Percentiles rank a stretch among this genome's conserved stretches.
Conservation (phyloP, 805 yeast species). For the Kuraishia hungarica region DNA sequence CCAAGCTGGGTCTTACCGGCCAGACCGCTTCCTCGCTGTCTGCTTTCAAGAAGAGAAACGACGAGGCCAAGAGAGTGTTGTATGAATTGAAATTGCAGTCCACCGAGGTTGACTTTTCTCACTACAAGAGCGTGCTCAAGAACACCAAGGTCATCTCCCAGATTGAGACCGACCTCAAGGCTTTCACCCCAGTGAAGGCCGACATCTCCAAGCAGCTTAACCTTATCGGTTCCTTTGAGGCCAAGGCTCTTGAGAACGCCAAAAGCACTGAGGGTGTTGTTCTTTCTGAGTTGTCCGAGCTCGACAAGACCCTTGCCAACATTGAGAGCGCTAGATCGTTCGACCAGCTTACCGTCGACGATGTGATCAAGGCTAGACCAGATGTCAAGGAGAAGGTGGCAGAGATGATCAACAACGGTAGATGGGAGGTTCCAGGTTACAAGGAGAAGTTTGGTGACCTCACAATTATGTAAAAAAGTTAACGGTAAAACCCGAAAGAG, state of each 20-base stretch:
- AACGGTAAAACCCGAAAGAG: neutral
- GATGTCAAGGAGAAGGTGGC: slow-evolving; percentile 93
- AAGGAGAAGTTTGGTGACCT: slow-evolving; percentile 96
- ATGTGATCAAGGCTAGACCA: slow-evolving; percentile 91
- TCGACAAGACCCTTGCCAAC: slow-evolving; percentile 83
- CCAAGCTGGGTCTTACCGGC: slow-evolving; percentile 88
- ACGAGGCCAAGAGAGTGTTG: slow-evolving; percentile 86
- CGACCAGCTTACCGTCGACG: slow-evolving; percentile 93
- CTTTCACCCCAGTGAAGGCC: slow-evolving; percentile 77
- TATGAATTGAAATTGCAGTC: slow-evolving; percentile 65
- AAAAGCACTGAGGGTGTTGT: slow-evolving; percentile 87
- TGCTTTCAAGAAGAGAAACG: slow-evolving; percentile 96
- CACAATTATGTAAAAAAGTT: slow-evolving; percentile 65
- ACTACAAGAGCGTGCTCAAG: slow-evolving; percentile 74
- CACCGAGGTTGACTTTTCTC: slow-evolving; percentile 69
- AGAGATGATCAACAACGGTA: slow-evolving; percentile 93
- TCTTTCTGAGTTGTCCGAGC: slow-evolving; percentile 72
- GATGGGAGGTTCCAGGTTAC: slow-evolving; percentile 98
- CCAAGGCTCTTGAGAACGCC: slow-evolving; percentile 93
- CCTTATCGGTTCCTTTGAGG: slow-evolving; percentile 88
- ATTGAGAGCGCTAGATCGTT: slow-evolving; percentile 97
- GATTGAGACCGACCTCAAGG: slow-evolving; percentile 66
- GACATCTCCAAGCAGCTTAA: slow-evolving; percentile 86
- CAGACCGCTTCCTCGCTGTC: slow-evolving; percentile 82
- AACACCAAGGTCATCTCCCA: slow-evolving; percentile 74